Percentiles rank a stretch among this genome's conserved stretches.
Evolutionary conservation across 352 stramenopile species (phyloP).

Genomic region (Phytophthora capsici): DNA sequence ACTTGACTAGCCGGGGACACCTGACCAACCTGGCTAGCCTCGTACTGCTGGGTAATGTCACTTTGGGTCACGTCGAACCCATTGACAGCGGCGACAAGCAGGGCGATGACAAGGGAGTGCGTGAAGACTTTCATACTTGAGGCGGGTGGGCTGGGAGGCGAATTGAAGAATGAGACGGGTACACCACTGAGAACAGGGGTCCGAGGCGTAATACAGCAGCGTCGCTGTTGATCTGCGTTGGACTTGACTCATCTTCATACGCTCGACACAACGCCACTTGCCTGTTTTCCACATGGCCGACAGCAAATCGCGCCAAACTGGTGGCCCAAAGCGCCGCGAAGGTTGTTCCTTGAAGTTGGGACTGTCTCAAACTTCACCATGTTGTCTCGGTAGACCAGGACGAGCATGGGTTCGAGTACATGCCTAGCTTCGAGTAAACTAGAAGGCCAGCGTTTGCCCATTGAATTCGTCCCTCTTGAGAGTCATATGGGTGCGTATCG

Average conservation of each 20-base stretch:
- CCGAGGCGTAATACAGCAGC: background rate
- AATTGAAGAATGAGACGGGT: conserved; percentile 23
- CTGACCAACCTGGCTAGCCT: conserved; percentile 13
- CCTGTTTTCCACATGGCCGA: conserved; percentile 21
- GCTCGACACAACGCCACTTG: conserved; percentile 16
- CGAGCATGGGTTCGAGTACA: too few species aligned
- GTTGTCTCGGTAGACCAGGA: background rate
- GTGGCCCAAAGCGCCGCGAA: background rate
- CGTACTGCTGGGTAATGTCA: conserved; percentile 9
- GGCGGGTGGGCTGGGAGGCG: background rate
- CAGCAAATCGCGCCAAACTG: conserved; percentile 25
- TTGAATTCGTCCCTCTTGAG: too few species aligned
- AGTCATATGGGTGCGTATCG: conserved; percentile 7
- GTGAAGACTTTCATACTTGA: conserved; percentile 19
- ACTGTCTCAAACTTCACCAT: conserved; percentile 8
- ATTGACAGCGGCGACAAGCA: conserved; percentile 8
- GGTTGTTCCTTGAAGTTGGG: conserved; percentile 7
- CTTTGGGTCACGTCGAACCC: conserved; percentile 13
- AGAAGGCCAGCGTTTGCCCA: too few species aligned
- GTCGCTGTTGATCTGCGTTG: background rate
- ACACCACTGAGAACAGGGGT: conserved; percentile 5
- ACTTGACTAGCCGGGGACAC: conserved; percentile 14
- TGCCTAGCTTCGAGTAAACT: too few species aligned
- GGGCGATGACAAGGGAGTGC: conserved; percentile 2
- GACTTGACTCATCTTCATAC: conserved; percentile 1